These are phyloP conservation scores for Alopecurus myosuroides DNA, from an alignment of 176 grass and related monocot species.

Conservation along the genomic window DNA sequence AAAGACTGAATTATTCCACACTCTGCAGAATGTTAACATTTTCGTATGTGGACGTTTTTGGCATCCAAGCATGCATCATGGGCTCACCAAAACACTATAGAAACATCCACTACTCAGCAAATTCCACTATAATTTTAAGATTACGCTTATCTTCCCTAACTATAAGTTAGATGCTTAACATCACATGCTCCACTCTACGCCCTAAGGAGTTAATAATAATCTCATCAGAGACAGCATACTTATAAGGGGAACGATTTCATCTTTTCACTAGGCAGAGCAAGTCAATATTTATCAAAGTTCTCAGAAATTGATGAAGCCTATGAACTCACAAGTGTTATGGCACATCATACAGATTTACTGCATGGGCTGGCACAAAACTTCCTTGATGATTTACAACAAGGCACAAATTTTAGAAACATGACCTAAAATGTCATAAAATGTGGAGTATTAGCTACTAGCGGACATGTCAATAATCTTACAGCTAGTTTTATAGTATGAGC, in stretches of 20 bases:
- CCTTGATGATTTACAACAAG: neutral
- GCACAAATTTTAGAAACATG: neutral
- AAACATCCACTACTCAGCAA: neutral
- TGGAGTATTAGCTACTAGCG: neutral
- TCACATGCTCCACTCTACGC: neutral
- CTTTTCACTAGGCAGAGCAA: neutral
- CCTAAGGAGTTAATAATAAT: neutral
- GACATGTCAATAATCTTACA: neutral
- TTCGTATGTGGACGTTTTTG: neutral
- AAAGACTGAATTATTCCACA: neutral
- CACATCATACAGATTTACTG: neutral
- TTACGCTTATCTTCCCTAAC: neutral
- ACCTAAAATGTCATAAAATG: neutral
- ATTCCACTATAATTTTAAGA: neutral
- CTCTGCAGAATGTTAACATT: neutral
- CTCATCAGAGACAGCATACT: neutral
- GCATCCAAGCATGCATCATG: neutral
- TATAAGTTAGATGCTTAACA: neutral
- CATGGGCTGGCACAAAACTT: neutral
- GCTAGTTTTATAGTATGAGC: neutral
- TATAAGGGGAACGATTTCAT: neutral
- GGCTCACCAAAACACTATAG: neutral
- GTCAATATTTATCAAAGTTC: neutral
- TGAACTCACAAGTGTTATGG: neutral
- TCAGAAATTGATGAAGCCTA: neutral